Evolutionary conservation across 352 stramenopile species (phyloP).

Genomic region (Phytophthora uliginosa): DNA sequence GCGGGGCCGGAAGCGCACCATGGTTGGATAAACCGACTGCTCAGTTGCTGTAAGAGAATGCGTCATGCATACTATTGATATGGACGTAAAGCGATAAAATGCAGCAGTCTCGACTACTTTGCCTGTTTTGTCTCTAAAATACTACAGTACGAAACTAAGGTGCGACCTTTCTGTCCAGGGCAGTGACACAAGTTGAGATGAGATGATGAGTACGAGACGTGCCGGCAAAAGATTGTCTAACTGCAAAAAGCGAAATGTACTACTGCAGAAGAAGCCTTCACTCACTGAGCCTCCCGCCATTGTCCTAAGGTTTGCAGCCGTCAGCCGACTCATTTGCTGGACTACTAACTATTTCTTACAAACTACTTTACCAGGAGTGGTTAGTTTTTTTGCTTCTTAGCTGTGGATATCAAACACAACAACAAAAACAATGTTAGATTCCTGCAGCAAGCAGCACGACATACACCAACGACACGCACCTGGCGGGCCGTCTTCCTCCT

Average conservation of each 20-base stretch:
- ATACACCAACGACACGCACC: conserved; percentile 36
- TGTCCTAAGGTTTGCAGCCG: neutral
- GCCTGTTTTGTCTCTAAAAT: neutral
- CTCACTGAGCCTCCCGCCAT: neutral
- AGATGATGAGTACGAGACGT: neutral
- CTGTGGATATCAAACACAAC: conserved; percentile 24
- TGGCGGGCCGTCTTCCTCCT: conserved; percentile 56
- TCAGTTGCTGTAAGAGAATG: neutral
- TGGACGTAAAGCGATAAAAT: neutral
- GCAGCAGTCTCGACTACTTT: neutral
- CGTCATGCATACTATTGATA: neutral
- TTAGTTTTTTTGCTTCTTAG: conserved; percentile 82
- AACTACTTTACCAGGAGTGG: conserved; percentile 24
- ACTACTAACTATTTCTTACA: conserved; percentile 31
- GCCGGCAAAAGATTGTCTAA: neutral
- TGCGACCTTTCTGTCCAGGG: neutral
- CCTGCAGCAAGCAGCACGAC: neutral
- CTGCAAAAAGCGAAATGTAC: conserved; percentile 1
- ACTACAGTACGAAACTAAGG: neutral
- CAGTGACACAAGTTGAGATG: neutral
- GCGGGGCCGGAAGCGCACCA: conserved; percentile 91
- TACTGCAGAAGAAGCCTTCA: conserved; percentile 7
- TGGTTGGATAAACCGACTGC: conserved; percentile 80
- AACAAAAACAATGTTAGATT: conserved; percentile 8
- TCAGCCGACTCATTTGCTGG: neutral